These are phyloP conservation scores for Sphaceloma murrayae DNA, from an alignment of 2,329 filamentous ascomycete species.

Conservation along the genomic window DNA sequence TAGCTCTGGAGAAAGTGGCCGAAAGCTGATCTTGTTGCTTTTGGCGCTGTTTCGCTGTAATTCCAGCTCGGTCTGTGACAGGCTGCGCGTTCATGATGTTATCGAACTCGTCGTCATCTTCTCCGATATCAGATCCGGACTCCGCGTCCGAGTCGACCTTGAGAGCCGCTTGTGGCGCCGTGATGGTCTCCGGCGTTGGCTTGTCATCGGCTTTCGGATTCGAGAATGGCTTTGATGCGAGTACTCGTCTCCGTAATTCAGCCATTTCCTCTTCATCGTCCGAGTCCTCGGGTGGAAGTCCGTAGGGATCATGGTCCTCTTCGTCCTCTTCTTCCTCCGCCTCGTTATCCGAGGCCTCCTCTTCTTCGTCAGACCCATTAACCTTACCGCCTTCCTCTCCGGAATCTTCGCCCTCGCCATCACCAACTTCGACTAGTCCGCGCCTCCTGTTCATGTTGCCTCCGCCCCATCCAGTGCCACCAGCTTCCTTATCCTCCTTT, in stretches of 20 bases:
- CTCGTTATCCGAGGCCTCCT: constrained; percentile 34
- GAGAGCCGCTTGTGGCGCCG: constrained; percentile 41
- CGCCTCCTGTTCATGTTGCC: constrained; percentile 71
- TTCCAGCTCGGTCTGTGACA: constrained; percentile 75
- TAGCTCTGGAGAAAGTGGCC: constrained; percentile 41
- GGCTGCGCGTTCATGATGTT: constrained; percentile 87
- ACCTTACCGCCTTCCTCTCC: constrained; percentile 38
- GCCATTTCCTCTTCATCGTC: constrained; percentile 89
- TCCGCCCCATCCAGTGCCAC: constrained; percentile 75
- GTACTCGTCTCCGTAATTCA: constrained; percentile 78
- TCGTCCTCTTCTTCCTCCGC: constrained; percentile 36
- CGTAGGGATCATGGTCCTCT: constrained; percentile 56
- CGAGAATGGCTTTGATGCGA: constrained; percentile 81
- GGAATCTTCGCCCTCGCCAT: constrained; percentile 33
- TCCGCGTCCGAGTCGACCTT: constrained; percentile 53
- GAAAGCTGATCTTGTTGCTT: constrained; percentile 41
- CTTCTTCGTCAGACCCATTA: constrained; percentile 31
- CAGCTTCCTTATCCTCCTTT: constrained; percentile 53
- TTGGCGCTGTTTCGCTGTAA: constrained; percentile 51
- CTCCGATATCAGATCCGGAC: constrained; percentile 61
- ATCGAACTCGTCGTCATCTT: constrained; percentile 73
- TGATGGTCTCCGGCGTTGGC: constrained; percentile 51
- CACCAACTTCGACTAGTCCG: constrained; percentile 38
- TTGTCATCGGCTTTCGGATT: constrained; percentile 46
- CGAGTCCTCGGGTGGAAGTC: constrained; percentile 62